These are phyloP conservation scores for Rhodomyrtus psidioides DNA, from an alignment of 441 rosid genomes.

Conservation along the genomic window DNA sequence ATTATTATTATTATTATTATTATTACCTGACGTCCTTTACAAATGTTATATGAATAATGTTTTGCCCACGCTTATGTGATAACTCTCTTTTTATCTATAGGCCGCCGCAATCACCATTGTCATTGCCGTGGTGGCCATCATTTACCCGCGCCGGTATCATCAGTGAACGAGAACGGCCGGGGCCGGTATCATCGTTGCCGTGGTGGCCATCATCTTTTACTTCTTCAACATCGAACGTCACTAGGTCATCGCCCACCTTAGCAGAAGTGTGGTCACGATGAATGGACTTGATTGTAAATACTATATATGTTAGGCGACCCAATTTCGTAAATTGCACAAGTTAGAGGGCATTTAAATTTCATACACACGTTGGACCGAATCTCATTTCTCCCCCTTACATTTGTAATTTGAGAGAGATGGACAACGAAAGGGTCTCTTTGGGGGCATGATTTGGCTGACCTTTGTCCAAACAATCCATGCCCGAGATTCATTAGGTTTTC, in stretches of 20 bases:
- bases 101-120: neutral
- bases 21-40: neutral
- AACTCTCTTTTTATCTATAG: neutral
- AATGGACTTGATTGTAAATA: neutral
- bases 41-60: neutral
- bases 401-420: neutral
- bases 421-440: neutral
- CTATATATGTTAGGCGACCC: neutral
- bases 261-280: neutral
- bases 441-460: neutral
- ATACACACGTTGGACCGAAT: neutral
- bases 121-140: neutral
- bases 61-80: neutral
- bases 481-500: neutral
- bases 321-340: neutral
- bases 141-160: neutral
- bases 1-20: no score
- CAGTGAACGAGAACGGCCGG: neutral
- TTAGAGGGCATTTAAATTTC: neutral
- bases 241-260: neutral
- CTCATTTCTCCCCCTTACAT: neutral
- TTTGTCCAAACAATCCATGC: neutral
- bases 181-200: no score
- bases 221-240: neutral
- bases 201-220: no score